A percentile compares a stretch with the other conserved stretches of the same genome.
phyloP scores from a whole-genome alignment of 345 rosid species.

The Laguncularia racemosa region DNA sequence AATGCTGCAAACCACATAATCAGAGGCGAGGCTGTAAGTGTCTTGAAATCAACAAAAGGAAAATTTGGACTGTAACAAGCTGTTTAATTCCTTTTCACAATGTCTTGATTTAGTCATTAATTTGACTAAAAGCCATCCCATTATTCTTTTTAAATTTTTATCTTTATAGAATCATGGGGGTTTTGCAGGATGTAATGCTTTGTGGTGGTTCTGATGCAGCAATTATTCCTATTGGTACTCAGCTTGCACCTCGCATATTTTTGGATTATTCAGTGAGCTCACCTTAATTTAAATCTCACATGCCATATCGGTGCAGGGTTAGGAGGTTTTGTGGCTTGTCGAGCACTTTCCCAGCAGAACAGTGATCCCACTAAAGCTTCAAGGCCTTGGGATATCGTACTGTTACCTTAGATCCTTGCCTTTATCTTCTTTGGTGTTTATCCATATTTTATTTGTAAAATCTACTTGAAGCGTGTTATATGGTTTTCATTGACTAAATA shows the following conservation, averaged over 20 bases:
- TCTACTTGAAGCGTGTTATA: neutral
- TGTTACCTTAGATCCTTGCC: slow-evolving; percentile 1
- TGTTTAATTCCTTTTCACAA: too few species aligned
- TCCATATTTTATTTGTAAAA: neutral
- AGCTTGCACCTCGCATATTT: too few species aligned
- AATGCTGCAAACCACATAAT: slow-evolving; percentile 53
- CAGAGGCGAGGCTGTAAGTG: slow-evolving; percentile 51
- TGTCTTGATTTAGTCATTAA: too few species aligned
- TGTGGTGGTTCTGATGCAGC: slow-evolving; percentile 57
- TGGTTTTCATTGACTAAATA: too few species aligned
- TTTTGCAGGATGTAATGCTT: slow-evolving; percentile 45
- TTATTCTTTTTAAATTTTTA: neutral
- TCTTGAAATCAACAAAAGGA: neutral
- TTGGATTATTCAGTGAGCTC: neutral
- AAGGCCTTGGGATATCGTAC: slow-evolving; percentile 55
- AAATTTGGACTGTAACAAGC: too few species aligned
- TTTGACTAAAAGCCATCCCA: too few species aligned
- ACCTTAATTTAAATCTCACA: neutral
- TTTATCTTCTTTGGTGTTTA: slow-evolving; percentile 1
- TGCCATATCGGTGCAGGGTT: slow-evolving; percentile 25
- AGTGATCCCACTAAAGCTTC: slow-evolving; percentile 53
- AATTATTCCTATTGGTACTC: slow-evolving; percentile 40
- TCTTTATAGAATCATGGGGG: slow-evolving; percentile 1
- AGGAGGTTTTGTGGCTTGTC: slow-evolving; percentile 51
- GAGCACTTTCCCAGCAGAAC: slow-evolving; percentile 45